Base-by-base conservation (phyloP, 495 filamentous ascomycete genomes). In the Talaromyces adpressus region DNA sequence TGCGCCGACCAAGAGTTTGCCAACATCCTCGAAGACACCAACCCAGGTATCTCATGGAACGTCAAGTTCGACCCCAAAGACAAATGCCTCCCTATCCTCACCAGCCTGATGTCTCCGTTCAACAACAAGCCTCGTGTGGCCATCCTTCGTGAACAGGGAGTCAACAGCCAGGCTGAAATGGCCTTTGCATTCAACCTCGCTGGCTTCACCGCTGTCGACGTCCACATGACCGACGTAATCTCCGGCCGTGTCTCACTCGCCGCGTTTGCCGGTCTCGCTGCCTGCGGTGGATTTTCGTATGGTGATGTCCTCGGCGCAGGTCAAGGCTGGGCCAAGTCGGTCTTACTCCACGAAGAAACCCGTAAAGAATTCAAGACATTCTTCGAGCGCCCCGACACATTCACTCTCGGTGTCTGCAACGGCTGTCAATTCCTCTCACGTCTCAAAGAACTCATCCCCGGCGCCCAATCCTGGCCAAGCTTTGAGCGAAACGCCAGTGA, bases 151-250 rank as follows among this genome's bases (percentile, higher is more conserved):
- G 94, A 98, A 71, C 91, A 97, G 75, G 94, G 94, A 68, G 89
- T 95, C 65, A 98, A 98, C 77, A 91, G 92, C 39, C 87, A 97
- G 69, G 87, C 91, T 18, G 94, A 98, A 73, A 98, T 98, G 90
- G 94, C 94, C 5, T 98, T 95, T 66, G 93, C 93, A 61, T 98
- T 98, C 84, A 85, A 89, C 69, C 85, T 85, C 22, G 94, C 93
- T 61, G 93, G 93, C 39, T 98, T 98, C 77, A 84, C 91, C 27
- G 85, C 92, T 6, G 82, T 97, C 36, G 94, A 98, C 70, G 90
- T 98, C 2, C 94, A 97, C 81, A 98, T 98, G 93, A 93, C 89
- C 2, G 93, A 98, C 69, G 86, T 98, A 67, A 86, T 97, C 67
- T 82, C 82, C 16, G 89, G 87, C 25, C 84, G 86, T 27, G 79